phyloP scores from a whole-genome alignment of 768 basidiomycete species.

The Lentinula detonsa region DNA sequence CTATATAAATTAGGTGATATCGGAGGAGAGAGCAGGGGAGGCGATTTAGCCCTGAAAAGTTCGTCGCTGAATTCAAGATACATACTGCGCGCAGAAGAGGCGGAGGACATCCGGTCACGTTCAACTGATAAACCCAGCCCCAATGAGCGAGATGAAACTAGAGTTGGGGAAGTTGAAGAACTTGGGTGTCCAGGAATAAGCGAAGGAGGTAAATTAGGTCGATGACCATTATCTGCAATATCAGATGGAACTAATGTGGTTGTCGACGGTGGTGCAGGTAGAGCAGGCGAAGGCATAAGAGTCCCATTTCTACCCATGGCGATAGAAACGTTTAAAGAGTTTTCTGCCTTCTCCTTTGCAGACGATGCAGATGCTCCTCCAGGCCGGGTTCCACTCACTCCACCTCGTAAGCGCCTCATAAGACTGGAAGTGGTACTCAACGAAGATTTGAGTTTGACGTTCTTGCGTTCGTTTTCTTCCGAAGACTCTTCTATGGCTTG shows the following conservation, averaged over 20 bases:
- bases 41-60: not conserved
- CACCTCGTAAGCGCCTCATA: constrained; percentile 10
- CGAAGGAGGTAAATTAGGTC: not conserved
- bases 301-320: constrained; percentile 1
- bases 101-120: not conserved
- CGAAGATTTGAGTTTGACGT: not conserved
- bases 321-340: not conserved
- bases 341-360: not conserved
- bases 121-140: not conserved
- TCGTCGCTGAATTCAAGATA: not conserved
- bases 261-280: not conserved
- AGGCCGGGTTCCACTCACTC: constrained; percentile 10
- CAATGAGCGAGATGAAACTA: not conserved
- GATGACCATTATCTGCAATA: no score
- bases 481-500: not conserved
- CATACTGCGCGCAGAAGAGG: constrained; percentile 2
- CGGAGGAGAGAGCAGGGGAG: not conserved
- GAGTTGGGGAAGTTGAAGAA: not conserved
- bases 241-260: not conserved
- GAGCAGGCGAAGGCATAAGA: constrained; percentile 2
- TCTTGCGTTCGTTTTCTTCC: not conserved
- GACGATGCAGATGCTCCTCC: constrained; percentile 2
- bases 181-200: constrained; percentile 3
- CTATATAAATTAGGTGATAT: not conserved
- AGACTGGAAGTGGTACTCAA: constrained; percentile 8